These are phyloP conservation scores for Trichoderma breve DNA, from an alignment of 2,329 filamentous ascomycete species.

Conservation along the genomic window DNA sequence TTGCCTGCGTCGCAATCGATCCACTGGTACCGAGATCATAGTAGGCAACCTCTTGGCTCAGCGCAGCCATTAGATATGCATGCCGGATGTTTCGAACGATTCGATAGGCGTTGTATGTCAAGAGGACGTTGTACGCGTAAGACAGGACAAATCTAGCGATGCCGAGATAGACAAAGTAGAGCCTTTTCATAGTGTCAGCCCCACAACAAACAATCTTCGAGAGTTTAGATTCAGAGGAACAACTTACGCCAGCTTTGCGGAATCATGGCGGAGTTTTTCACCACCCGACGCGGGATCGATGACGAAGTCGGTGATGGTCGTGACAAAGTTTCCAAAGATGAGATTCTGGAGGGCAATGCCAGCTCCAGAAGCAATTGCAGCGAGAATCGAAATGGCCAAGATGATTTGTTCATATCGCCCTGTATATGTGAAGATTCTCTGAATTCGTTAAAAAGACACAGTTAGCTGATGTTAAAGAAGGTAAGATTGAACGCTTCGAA, in stretches of 20 bases:
- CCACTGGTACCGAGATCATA: slow-evolving; percentile 46
- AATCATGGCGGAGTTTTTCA: slow-evolving; percentile 32
- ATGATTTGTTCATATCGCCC: not conserved
- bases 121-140: slow-evolving; percentile 45
- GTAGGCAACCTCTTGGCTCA: slow-evolving; percentile 51
- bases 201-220: slow-evolving; percentile 28
- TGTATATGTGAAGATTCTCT: slow-evolving; percentile 12
- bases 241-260: slow-evolving; percentile 34
- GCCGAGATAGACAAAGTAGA: slow-evolving; percentile 60
- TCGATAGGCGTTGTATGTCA: slow-evolving; percentile 51
- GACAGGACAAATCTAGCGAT: slow-evolving; percentile 50
- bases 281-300: slow-evolving; percentile 26
- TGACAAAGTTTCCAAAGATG: slow-evolving; percentile 40
- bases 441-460: not conserved
- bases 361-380: slow-evolving; percentile 38
- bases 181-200: slow-evolving; percentile 41
- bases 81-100: slow-evolving; percentile 49
- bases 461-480: not conserved
- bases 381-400: slow-evolving; percentile 24
- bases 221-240: not conserved
- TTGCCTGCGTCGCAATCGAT: slow-evolving; percentile 43
- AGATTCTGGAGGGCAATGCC: slow-evolving; percentile 40
- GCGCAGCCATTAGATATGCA: slow-evolving; percentile 48
- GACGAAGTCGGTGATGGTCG: slow-evolving; percentile 35
- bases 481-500: not conserved